A percentile compares a stretch with the other conserved stretches of the same genome.
These are phyloP conservation scores for Cladophialophora yegresii DNA, from an alignment of 2,329 filamentous ascomycete species.

Conservation along the genomic window DNA sequence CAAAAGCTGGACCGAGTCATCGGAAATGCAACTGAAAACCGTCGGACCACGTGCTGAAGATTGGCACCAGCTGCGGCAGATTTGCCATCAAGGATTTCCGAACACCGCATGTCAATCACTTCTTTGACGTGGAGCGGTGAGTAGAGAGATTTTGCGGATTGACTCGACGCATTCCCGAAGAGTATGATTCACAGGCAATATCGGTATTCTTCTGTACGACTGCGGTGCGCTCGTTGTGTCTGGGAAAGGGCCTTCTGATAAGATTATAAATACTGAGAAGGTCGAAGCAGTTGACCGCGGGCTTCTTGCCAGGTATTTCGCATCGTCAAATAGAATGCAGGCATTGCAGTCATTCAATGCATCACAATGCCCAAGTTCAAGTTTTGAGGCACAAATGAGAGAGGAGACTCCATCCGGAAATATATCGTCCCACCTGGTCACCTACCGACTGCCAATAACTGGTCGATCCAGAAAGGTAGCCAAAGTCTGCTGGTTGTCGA, in stretches of 20 bases:
- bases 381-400: conserved; percentile 67
- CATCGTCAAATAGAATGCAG: conserved; percentile 65
- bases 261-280: conserved; percentile 76
- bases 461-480: conserved; percentile 62
- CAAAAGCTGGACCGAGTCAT: conserved; percentile 69
- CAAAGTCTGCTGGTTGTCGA: conserved; percentile 66
- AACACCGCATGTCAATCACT: conserved; percentile 68
- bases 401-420: conserved; percentile 72
- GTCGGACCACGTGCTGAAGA: conserved; percentile 70
- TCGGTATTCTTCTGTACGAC: conserved; percentile 68
- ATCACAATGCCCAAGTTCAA: conserved; percentile 73
- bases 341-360: conserved; percentile 72
- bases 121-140: conserved; percentile 68
- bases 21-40: conserved; percentile 63
- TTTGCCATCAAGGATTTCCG: conserved; percentile 69
- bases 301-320: conserved; percentile 69
- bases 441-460: conserved; percentile 61
- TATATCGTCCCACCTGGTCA: conserved; percentile 81
- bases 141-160: conserved; percentile 68
- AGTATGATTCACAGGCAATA: conserved; percentile 61
- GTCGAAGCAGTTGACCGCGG: conserved; percentile 71
- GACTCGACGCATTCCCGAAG: conserved; percentile 61
- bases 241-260: conserved; percentile 60
- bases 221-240: conserved; percentile 64
- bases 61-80: conserved; percentile 74